Evolutionary conservation across 2,329 filamentous ascomycete genomes (phyloP).

Genomic region (Microsporum ferrugineum): DNA sequence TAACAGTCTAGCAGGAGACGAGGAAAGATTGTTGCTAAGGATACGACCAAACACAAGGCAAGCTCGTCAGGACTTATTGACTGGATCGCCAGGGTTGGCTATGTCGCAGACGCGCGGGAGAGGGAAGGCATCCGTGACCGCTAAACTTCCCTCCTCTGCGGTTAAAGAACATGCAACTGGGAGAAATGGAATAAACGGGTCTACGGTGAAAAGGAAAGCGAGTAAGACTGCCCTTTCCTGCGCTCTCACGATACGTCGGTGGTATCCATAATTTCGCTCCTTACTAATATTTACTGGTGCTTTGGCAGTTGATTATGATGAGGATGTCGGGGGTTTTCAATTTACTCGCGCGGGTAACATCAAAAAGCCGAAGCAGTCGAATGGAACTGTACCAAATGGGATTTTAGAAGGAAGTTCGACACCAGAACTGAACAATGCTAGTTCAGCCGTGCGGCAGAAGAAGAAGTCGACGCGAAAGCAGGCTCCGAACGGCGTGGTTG

Average conservation of each 20-base stretch:
- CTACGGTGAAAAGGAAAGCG: slow-evolving; percentile 33
- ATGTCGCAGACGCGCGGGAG: slow-evolving; percentile 14
- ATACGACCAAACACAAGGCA: not conserved
- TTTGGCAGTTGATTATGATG: slow-evolving; percentile 47
- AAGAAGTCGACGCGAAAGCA: not conserved
- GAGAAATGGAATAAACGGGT: slow-evolving; percentile 11
- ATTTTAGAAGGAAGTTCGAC: not conserved
- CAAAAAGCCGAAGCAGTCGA: slow-evolving; percentile 15
- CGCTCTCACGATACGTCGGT: not conserved
- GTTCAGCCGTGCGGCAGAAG: not conserved
- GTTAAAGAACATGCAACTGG: slow-evolving; percentile 4
- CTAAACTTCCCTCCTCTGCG: slow-evolving; percentile 6
- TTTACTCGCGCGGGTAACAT: slow-evolving; percentile 49
- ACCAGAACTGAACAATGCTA: not conserved
- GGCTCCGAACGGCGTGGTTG: not conserved
- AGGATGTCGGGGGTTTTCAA: slow-evolving; percentile 65
- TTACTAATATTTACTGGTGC: slow-evolving; percentile 7
- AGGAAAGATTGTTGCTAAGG: not conserved
- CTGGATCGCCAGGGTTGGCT: not conserved
- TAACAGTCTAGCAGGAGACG: not conserved
- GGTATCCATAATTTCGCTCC: not conserved
- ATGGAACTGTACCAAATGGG: slow-evolving; percentile 16
- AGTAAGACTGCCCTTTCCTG: slow-evolving; percentile 25
- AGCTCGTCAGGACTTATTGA: not conserved
- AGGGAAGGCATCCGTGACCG: slow-evolving; percentile 1